Evolutionary conservation across 2,329 filamentous ascomycete genomes (phyloP).

Genomic region (Myriangium duriaei): DNA sequence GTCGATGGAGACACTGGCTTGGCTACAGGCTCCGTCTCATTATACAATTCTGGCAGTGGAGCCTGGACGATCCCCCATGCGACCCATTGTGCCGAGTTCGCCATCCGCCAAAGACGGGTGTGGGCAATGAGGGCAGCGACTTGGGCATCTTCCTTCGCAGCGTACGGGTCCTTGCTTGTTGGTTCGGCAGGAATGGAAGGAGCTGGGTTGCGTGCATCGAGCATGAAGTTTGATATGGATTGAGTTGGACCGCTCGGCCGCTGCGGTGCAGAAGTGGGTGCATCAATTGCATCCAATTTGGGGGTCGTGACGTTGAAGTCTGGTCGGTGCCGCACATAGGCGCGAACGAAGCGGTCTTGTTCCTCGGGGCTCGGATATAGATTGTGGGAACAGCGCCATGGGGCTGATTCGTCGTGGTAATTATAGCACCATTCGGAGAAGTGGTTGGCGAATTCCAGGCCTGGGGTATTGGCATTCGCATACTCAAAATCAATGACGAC

Average conservation of each 20-base stretch:
- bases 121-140: constrained; percentile 64
- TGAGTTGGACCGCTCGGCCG: constrained; percentile 22
- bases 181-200: constrained; percentile 1
- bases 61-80: constrained; percentile 96
- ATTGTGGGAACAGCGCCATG: constrained; percentile 52
- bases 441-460: constrained; percentile 91
- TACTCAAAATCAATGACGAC: constrained; percentile 99
- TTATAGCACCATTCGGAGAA: constrained; percentile 98
- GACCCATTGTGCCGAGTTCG: constrained; percentile 83
- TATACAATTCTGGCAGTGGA: constrained; percentile 62
- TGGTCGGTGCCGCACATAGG: constrained; percentile 75
- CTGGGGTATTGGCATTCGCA: constrained; percentile 73
- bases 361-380: constrained; percentile 68
- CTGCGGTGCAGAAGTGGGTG: constrained; percentile 13
- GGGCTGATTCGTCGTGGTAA: constrained; percentile 61
- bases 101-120: constrained; percentile 70
- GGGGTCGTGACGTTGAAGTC: constrained; percentile 44
- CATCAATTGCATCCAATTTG: constrained; percentile 17
- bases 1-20: neutral
- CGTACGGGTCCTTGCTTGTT: constrained; percentile 18
- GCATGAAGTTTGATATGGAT: constrained; percentile 54
- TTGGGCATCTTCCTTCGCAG: constrained; percentile 42
- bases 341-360: constrained; percentile 71
- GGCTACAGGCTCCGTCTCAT: constrained; percentile 13
- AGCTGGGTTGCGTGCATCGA: constrained; percentile 53